Evolutionary conservation across 1,284 basidiomycete genomes (phyloP), one percentile per base, ranked within the genome.

Genomic region (Fomitopsis pinicola): DNA sequence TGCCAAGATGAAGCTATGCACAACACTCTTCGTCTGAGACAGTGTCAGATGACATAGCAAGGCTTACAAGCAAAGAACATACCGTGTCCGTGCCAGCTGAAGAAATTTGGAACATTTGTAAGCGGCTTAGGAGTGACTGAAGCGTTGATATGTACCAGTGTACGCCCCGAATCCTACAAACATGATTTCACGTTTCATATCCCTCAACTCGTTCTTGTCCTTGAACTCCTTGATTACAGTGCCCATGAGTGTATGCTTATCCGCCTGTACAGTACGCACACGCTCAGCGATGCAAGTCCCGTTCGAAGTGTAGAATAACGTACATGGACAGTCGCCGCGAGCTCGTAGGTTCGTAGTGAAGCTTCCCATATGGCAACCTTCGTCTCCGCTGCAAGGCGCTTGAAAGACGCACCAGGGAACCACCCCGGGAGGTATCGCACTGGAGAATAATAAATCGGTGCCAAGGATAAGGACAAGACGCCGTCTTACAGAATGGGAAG

Each of bases 101-200:
- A 22, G 30, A 5, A 8, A 33, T 33, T 8, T 5, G 30, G 30
- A 33, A 33, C 30, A 33, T 33, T 5, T 8, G 30, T 33, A 22
- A 22, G 22, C 22, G 22, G 22, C 22, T 22, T 22, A 22, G 22
- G 22, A 22, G 22, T 8, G 5, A 33, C 30, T 33, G 8, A 33
- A 8, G 8, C 30, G 22, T 22, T 33, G 30, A 8, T 74, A 28
- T 17, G 52, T 58, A 74, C 74, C 74, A 62, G 77, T 78, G 69
- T 80, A 83, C 45, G 85, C 70, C 9, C 78, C 80, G 15, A 78
- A 81, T 50, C 82, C 81, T 30, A 79, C 76, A 40, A 80, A 80
- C 73, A 80, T 83, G 67, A 85, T 84, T 68, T 83, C 80, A 60
- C 78, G 76, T 65, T 83, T 82, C 17, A 17, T 12, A 15, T 33